Conservation (phyloP, 1,139 yeast genomes). For the Saccharomycopsis hybrid region DNA sequence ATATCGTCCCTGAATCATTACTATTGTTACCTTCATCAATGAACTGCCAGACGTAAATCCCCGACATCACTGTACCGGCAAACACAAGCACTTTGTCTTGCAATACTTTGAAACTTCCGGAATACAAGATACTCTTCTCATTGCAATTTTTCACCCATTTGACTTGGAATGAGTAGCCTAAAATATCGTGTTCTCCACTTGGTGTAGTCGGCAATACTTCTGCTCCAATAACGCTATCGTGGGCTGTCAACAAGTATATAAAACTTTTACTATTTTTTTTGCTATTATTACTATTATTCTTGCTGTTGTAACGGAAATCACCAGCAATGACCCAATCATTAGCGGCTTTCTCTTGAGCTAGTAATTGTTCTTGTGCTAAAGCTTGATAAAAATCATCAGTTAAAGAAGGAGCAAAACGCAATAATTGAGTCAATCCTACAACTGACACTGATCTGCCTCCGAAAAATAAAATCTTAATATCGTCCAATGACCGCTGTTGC, state of each 20-base stretch:
- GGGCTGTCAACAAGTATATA: conserved; percentile 65
- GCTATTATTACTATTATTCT: conserved; percentile 26
- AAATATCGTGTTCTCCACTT: conserved; percentile 4
- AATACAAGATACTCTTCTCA: conserved; percentile 79
- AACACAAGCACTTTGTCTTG: conserved; percentile 49
- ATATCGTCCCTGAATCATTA: conserved; percentile 31
- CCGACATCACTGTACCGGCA: conserved; percentile 92
- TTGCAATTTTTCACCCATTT: conserved; percentile 43
- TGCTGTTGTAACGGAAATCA: conserved; percentile 37
- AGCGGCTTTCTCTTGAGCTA: conserved; percentile 39
- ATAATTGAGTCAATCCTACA: conserved; percentile 28
- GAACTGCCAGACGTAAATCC: conserved; percentile 74
- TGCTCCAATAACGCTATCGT: conserved; percentile 57
- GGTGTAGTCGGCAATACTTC: neutral
- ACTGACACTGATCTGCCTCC: conserved; percentile 72
- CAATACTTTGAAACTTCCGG: conserved; percentile 63
- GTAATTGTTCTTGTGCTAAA: no score
- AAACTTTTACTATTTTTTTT: conserved; percentile 24
- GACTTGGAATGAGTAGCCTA: conserved; percentile 26
- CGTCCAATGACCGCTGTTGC: no score
- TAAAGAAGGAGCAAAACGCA: conserved; percentile 21
- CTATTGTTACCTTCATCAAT: neutral
- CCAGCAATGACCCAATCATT: conserved; percentile 76
- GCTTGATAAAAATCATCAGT: conserved; percentile 9
- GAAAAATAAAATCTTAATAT: conserved; percentile 39